These are phyloP conservation scores for Talaromyces sp. DNA, from an alignment of 2,329 filamentous ascomycete genomes.

Conservation along the genomic window DNA sequence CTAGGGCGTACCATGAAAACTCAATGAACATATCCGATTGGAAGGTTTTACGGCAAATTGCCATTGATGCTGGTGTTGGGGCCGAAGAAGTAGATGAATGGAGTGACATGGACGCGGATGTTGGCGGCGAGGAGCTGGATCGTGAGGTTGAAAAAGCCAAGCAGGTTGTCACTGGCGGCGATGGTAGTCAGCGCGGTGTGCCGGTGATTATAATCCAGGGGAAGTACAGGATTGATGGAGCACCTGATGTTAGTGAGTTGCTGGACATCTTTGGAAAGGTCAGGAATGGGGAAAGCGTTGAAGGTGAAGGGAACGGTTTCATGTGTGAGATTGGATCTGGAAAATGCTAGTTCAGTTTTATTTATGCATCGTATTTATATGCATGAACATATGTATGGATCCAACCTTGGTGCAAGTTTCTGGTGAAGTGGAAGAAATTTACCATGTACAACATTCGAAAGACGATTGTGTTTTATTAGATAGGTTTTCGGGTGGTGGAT, in stretches of 20 bases:
- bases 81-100: slow-evolving; percentile 4
- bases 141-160: neutral
- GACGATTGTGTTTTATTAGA: no score
- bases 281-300: neutral
- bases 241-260: slow-evolving; percentile 7
- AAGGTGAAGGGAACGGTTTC: neutral
- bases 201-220: slow-evolving; percentile 8
- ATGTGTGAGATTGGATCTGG: neutral
- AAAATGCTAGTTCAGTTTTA: neutral
- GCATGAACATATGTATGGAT: neutral
- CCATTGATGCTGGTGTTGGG: slow-evolving; percentile 1
- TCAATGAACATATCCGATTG: slow-evolving; percentile 7
- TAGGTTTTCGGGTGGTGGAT: no score
- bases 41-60: slow-evolving; percentile 2
- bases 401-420: neutral
- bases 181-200: neutral
- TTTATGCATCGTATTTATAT: neutral
- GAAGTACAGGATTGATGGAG: slow-evolving; percentile 8
- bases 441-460: no score
- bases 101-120: neutral
- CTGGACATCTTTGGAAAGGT: slow-evolving; percentile 4
- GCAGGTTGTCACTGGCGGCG: neutral
- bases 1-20: slow-evolving; percentile 1
- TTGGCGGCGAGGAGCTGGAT: slow-evolving; percentile 1
- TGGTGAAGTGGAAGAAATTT: no score